Base-by-base conservation (phyloP, 306 rosid species). In the Vigna mungo region DNA sequence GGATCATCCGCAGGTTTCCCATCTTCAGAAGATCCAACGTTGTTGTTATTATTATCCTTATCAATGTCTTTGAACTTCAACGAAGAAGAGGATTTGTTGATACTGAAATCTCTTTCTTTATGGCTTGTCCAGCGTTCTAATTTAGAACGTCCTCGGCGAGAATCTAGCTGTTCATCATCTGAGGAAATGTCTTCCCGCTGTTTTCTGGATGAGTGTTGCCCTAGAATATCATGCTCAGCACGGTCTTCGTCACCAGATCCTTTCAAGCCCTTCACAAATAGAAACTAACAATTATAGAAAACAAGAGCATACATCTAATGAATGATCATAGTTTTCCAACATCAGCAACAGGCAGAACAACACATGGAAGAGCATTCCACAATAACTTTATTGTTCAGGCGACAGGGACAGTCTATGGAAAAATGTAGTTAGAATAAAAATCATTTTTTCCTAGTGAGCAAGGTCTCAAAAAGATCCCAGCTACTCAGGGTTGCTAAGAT, bases 81-180 rank as follows among this genome's bases (percentile, higher is more conserved):
- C 64, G 90, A 77, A 9, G 90, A 82, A 7, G 89, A 82, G 27
- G 95, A 83, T 89, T 91, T 96, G 82, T 78, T 80, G 76, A 87
- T 72, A 52, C 71, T 72, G 74, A 86, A 92, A 82, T 96, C 98
- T 80, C 90, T 88, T 86, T 91, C 97, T 77, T 86, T 84, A 68
- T 96, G 96, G 81, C 99, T 96, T 17, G 98, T 91, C 99, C 99
- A 96, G 43, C 99, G 98, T 82, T 96, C 99, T 86, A 96, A 86
- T 79, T 96, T 96, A 69, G 99, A 89, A 48, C 96, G 92, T 71
- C 99, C 99, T 82, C 90, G 85, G 44, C 68, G 85, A 70, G 88
- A 86, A 82, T 91, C 96, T 59, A 80, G 88, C 77, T 79, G 97
- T 81, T 92, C 99, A 44, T 91, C 97, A 36, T 91, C 99, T 47